Evolutionary conservation across 306 rosid genomes (phyloP).

Genomic region (Prunus persica): Prunus_persica_NCBIv2 NC_034009.1:34411001-34411500

Average conservation of each 20-base stretch:
- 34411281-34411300: neutral
- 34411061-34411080: too few relatives aligned
- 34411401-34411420: neutral
- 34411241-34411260: neutral
- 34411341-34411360: conserved; percentile 14
- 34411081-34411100: too few relatives aligned
- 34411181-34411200: neutral
- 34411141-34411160: too few relatives aligned
- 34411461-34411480: conserved; percentile 14
- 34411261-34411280: neutral
- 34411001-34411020: neutral
- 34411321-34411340: conserved; percentile 8
- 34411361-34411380: conserved; percentile 15
- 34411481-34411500: conserved; percentile 15
- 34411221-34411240: neutral
- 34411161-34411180: too few relatives aligned
- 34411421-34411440: conserved; percentile 20
- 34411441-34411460: conserved; percentile 14
- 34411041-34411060: too few relatives aligned
- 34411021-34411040: neutral
- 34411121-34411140: too few relatives aligned
- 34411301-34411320: conserved; percentile 3
- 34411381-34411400: neutral
- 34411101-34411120: too few relatives aligned
- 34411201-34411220: neutral